phyloP scores from a whole-genome alignment of 495 filamentous ascomycete species.

The Hyaloscypha finlandica region DNA sequence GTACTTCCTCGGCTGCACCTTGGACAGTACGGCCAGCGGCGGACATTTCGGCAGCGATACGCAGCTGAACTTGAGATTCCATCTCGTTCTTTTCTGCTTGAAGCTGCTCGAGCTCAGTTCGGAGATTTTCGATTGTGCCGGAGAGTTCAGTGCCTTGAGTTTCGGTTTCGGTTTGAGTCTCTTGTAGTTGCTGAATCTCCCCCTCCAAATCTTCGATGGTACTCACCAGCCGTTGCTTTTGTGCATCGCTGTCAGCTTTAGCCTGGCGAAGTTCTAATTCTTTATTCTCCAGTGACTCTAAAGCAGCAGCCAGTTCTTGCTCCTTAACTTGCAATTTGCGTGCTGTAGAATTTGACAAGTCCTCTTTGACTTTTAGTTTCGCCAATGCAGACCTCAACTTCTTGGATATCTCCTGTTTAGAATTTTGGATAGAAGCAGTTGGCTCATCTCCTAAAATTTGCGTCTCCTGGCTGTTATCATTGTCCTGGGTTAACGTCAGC shows the following conservation, averaged over 20 bases:
- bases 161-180: slow-evolving; percentile 2
- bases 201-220: slow-evolving; percentile 5
- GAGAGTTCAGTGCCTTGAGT: not conserved
- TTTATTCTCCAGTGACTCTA: not conserved
- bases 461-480: not conserved
- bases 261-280: slow-evolving; percentile 3
- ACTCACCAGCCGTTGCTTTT: not conserved
- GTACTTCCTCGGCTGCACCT: not conserved
- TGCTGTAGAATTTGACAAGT: not conserved
- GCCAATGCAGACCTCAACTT: not conserved
- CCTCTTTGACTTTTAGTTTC: not conserved
- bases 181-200: not conserved
- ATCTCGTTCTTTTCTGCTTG: not conserved
- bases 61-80: not conserved
- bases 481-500: not conserved
- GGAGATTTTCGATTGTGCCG: not conserved
- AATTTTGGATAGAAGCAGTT: too few species aligned
- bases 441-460: not conserved
- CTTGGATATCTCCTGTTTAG: not conserved
- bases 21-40: not conserved
- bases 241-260: not conserved
- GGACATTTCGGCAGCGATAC: not conserved
- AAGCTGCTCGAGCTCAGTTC: not conserved
- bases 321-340: not conserved
- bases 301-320: not conserved